Evolutionary conservation across 176 grass and related monocot species (phyloP).

Genomic region (Oryza coarctata): DNA sequence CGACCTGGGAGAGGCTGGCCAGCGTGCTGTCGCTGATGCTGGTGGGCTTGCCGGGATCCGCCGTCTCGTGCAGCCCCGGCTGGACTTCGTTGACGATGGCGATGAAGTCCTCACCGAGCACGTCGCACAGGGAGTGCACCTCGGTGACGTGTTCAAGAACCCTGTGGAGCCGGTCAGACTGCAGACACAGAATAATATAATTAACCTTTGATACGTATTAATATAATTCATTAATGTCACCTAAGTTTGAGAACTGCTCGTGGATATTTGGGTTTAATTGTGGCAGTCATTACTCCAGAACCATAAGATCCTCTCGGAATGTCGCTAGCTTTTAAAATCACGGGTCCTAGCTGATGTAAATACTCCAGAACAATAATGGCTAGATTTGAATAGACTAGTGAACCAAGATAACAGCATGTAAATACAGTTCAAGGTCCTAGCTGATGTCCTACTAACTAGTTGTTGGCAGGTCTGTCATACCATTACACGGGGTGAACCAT

Average conservation of each 20-base stretch:
- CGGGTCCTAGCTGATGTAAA: no score
- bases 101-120: conserved; percentile 62
- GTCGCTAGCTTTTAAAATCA: not conserved
- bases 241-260: not conserved
- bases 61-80: conserved; percentile 53
- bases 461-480: not conserved
- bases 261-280: not conserved
- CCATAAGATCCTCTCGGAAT: not conserved
- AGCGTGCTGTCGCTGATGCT: conserved; percentile 69
- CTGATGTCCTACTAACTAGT: conserved; percentile 23
- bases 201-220: not conserved
- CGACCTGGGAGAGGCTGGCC: conserved; percentile 45
- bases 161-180: conserved; percentile 49
- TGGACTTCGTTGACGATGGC: conserved; percentile 55
- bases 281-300: not conserved
- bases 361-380: conserved; percentile 20
- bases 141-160: conserved; percentile 57
- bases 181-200: not conserved
- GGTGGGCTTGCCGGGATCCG: conserved; percentile 51
- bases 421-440: not conserved
- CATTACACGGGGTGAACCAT: not conserved
- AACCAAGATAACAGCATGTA: conserved; percentile 22
- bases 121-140: conserved; percentile 62
- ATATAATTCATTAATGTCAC: not conserved
- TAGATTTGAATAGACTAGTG: conserved; percentile 22